A percentile compares a stretch with the other conserved stretches of the same genome.
phyloP scores from a whole-genome alignment of 345 rosid species.

The Fremontodendron californicum region DNA sequence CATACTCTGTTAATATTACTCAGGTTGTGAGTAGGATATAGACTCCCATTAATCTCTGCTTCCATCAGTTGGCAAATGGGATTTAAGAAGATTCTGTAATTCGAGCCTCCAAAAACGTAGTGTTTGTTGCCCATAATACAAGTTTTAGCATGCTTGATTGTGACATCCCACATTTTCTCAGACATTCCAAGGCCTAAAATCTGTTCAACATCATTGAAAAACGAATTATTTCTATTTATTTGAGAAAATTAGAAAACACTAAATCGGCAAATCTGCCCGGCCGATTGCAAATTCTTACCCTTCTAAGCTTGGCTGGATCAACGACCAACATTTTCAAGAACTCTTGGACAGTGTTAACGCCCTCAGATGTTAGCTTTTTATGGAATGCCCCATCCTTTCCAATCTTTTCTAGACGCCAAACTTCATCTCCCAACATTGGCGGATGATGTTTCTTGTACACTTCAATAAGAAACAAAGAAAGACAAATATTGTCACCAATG shows the following conservation, averaged over 20 bases:
- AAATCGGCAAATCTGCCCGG: not conserved
- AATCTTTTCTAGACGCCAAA: slow-evolving; percentile 36
- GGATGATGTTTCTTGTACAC: slow-evolving; percentile 97
- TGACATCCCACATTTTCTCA: slow-evolving; percentile 76
- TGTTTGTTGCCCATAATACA: slow-evolving; percentile 59
- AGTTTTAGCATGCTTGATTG: slow-evolving; percentile 64
- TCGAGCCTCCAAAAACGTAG: slow-evolving; percentile 32
- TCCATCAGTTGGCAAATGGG: slow-evolving; percentile 64
- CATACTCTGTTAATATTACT: slow-evolving; percentile 41
- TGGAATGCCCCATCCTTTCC: slow-evolving; percentile 92
- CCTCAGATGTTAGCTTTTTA: slow-evolving; percentile 41
- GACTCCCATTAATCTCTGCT: slow-evolving; percentile 43
- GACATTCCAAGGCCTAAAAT: slow-evolving; percentile 70
- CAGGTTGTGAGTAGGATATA: slow-evolving; percentile 32
- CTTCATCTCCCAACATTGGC: slow-evolving; percentile 64
- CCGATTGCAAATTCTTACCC: slow-evolving; percentile 26
- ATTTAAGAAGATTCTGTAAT: slow-evolving; percentile 40
- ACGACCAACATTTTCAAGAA: slow-evolving; percentile 60
- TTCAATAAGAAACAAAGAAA: no score
- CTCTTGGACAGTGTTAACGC: slow-evolving; percentile 66
- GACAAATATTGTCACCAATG: no score
- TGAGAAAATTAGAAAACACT: not conserved
- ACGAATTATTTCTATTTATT: not conserved
- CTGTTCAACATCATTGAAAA: slow-evolving; percentile 30
- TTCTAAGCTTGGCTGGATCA: slow-evolving; percentile 47